Evolutionary conservation across 2,329 filamentous ascomycete species (phyloP).

Genomic region (Botrytis byssoidea): DNA sequence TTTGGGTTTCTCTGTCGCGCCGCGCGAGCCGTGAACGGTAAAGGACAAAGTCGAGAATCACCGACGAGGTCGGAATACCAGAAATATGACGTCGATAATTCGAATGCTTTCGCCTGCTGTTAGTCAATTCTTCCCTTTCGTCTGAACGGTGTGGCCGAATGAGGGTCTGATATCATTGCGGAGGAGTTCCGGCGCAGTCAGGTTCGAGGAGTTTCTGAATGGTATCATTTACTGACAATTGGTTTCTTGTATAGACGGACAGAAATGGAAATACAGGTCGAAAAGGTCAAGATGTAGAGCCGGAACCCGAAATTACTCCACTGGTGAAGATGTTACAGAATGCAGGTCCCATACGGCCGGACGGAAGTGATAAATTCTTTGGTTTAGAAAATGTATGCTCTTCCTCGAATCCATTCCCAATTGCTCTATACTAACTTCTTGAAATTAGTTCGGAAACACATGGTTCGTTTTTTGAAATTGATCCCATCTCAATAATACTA

Average conservation of each 20-base stretch:
- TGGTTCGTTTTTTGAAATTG: slow-evolving; percentile 59
- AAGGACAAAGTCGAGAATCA: background rate
- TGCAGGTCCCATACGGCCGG: slow-evolving; percentile 74
- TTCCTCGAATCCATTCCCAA: background rate
- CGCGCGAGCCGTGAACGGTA: slow-evolving; percentile 1
- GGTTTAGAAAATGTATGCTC: slow-evolving; percentile 90
- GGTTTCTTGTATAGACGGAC: slow-evolving; percentile 24
- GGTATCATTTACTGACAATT: slow-evolving; percentile 26
- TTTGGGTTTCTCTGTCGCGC: slow-evolving; percentile 5
- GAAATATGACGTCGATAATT: slow-evolving; percentile 18
- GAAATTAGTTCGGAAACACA: slow-evolving; percentile 84
- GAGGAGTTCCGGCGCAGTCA: background rate
- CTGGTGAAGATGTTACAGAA: slow-evolving; percentile 75
- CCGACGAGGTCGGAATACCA: slow-evolving; percentile 6
- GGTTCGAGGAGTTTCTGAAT: background rate
- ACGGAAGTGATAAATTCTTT: slow-evolving; percentile 97
- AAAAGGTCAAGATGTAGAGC: slow-evolving; percentile 39
- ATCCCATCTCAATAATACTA: slow-evolving; percentile 28
- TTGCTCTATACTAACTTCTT: slow-evolving; percentile 32
- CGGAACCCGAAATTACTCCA: slow-evolving; percentile 55
- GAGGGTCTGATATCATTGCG: background rate
- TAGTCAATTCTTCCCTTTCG: slow-evolving; percentile 9
- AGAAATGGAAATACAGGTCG: slow-evolving; percentile 29
- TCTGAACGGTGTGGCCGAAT: background rate
- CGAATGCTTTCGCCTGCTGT: slow-evolving; percentile 21